These are phyloP conservation scores for Ceratocystis cubensis DNA, from an alignment of 2,329 filamentous ascomycete genomes.

Conservation along the genomic window DNA sequence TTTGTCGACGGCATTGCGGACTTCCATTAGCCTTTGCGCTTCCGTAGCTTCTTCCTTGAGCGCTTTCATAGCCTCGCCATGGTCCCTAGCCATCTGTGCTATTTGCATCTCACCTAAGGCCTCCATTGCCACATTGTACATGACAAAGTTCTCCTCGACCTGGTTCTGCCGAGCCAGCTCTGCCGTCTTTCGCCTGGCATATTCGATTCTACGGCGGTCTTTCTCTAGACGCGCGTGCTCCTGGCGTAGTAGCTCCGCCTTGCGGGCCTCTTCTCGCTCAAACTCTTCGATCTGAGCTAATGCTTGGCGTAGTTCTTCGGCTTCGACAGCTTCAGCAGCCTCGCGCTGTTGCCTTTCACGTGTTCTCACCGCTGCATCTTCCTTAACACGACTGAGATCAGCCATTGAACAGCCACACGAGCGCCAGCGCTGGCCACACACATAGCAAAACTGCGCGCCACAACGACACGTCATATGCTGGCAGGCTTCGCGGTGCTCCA, in stretches of 20 bases:
- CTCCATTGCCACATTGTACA: slow-evolving; percentile 30
- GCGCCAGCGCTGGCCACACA: slow-evolving; percentile 60
- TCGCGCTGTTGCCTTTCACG: slow-evolving; percentile 28
- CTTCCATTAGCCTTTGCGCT: slow-evolving; percentile 26
- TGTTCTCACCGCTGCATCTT: slow-evolving; percentile 27
- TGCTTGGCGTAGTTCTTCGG: slow-evolving; percentile 30
- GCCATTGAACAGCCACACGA: slow-evolving; percentile 52
- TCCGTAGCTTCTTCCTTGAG: slow-evolving; percentile 24
- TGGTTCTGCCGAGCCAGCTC: slow-evolving; percentile 30
- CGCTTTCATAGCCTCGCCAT: slow-evolving; percentile 29
- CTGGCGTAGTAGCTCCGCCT: slow-evolving; percentile 31
- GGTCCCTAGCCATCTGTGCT: slow-evolving; percentile 29
- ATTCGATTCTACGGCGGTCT: slow-evolving; percentile 31
- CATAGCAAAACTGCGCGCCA: slow-evolving; percentile 71
- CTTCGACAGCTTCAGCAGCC: slow-evolving; percentile 27
- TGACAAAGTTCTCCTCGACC: slow-evolving; percentile 29
- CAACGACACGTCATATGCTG: slow-evolving; percentile 83
- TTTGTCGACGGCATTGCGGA: slow-evolving; percentile 29
- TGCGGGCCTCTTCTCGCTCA: slow-evolving; percentile 35
- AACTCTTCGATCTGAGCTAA: slow-evolving; percentile 38
- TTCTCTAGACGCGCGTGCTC: slow-evolving; percentile 33
- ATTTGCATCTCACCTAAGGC: slow-evolving; percentile 35
- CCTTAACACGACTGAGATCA: slow-evolving; percentile 34
- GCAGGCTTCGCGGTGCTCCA: slow-evolving; percentile 68
- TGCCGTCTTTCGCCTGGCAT: slow-evolving; percentile 27